phyloP scores from a whole-genome alignment of 768 basidiomycete species.

The Chalciporus pseudorubinellus region DNA sequence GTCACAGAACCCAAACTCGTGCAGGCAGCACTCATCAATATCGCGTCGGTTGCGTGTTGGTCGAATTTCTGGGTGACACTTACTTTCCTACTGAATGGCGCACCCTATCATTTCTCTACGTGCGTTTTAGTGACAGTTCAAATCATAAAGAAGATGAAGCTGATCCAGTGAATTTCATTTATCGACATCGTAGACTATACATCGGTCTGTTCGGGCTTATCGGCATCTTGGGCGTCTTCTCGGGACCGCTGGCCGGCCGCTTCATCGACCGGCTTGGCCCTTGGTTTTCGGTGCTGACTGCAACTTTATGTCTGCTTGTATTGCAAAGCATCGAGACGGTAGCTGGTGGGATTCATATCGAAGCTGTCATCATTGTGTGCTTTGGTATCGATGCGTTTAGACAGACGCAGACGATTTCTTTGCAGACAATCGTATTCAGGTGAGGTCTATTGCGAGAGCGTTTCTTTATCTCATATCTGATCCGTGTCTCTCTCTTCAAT shows the following conservation, averaged over 20 bases:
- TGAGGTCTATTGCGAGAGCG: constrained; percentile 4
- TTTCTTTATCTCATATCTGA: not conserved
- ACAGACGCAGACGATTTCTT: constrained; percentile 40
- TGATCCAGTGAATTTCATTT: not conserved
- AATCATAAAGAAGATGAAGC: not conserved
- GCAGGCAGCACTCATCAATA: constrained; percentile 30
- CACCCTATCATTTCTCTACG: constrained; percentile 40
- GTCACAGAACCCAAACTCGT: constrained; percentile 43
- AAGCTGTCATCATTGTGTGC: constrained; percentile 39
- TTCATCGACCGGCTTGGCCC: constrained; percentile 35
- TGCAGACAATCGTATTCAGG: constrained; percentile 28
- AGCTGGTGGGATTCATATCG: constrained; percentile 38
- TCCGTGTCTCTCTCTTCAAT: not conserved
- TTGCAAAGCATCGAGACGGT: constrained; percentile 35
- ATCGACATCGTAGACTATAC: constrained; percentile 16
- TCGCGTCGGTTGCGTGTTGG: constrained; percentile 32
- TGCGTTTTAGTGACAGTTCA: not conserved
- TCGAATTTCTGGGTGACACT: constrained; percentile 40
- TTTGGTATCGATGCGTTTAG: constrained; percentile 41
- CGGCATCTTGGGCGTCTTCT: constrained; percentile 39
- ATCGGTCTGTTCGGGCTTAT: constrained; percentile 51
- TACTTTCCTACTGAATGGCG: constrained; percentile 44
- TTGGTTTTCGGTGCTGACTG: constrained; percentile 42
- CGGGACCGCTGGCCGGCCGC: constrained; percentile 26
- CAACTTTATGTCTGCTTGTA: constrained; percentile 29